Percentiles rank a stretch among this genome's conserved stretches.
Conservation (phyloP, 2,329 filamentous ascomycete genomes). For the Diaporthe destruens region DNA sequence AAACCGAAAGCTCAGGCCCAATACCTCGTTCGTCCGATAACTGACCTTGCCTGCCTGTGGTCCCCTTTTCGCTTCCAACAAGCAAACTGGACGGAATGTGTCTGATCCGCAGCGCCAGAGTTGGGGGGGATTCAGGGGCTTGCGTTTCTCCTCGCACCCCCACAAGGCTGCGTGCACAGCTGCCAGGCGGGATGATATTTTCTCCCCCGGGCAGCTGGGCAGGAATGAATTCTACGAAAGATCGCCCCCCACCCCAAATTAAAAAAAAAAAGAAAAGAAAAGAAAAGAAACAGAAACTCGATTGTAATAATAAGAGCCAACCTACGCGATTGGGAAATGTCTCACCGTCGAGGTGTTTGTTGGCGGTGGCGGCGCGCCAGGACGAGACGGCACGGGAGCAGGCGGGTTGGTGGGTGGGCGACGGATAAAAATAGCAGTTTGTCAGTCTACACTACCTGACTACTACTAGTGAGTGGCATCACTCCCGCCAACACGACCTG, state of each 20-base stretch:
- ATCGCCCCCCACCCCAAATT: too few species aligned
- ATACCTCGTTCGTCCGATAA: slow-evolving; percentile 26
- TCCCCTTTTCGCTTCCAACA: slow-evolving; percentile 11
- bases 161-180: slow-evolving; percentile 7
- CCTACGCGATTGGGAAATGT: not conserved
- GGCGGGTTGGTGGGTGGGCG: not conserved
- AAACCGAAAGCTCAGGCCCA: slow-evolving; percentile 7
- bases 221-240: not conserved
- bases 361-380: not conserved
- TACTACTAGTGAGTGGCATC: not conserved
- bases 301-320: not conserved
- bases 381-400: not conserved
- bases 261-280: too few species aligned
- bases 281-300: not conserved
- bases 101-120: slow-evolving; percentile 24
- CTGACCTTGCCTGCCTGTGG: not conserved
- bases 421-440: slow-evolving; percentile 8
- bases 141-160: not conserved
- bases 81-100: slow-evolving; percentile 7
- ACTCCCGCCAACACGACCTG: slow-evolving; percentile 33
- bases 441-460: too few species aligned
- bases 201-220: not conserved
- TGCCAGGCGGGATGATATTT: not conserved
- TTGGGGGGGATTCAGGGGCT: slow-evolving; percentile 17
- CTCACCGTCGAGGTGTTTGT: not conserved